Base-by-base conservation (phyloP, 2,329 filamentous ascomycete genomes). In the Incumbomyces lentus region DNA sequence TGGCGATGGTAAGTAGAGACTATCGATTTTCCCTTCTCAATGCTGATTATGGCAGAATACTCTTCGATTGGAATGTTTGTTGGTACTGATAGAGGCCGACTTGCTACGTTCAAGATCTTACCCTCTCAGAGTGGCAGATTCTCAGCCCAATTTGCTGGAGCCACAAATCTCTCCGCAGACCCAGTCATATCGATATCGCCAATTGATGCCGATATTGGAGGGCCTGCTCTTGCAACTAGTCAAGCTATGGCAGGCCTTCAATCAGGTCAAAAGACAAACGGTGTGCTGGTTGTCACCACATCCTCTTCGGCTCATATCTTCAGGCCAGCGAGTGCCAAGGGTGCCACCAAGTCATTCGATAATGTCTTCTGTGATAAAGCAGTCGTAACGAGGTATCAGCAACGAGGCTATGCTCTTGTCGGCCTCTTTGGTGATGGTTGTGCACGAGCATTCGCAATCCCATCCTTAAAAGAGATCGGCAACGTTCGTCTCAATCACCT, bases 51-150 rank as follows among this genome's bases (percentile, higher is more conserved):
- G 26, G 6, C 46, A 74, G 77, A 86, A 53, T 98, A 94, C 62
- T 96, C 92, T 1, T 95, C 88, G 59, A 94, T 98, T 47, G 79
- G 83, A 49, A 84, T 92, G 55, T 93, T 96, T 55, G 85, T 93
- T 1, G 92, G 92, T 16, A 96, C 92, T 0, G 89, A 82, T 54
- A 65, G 79, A 26, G 92, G 92, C 34, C 86, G 86, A 57, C 70
- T 96, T 14, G 79, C 82, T 6, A 96, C 90, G 0, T 90, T 96
- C 68, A 95, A 95, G 67, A 72, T 98, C 17, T 68, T 96, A 2
- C 92, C 92, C 0, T 75, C 82, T 12, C 59, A 68, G 8, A 77
- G 75, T 44, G 77, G 81, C 3, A 74, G 80, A 10, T 96, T 94
- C 63, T 73, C 77, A 10, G 86, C 79, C 11, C 76, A 83, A 47